Conservation (phyloP, 2,329 filamentous ascomycete genomes). For the Ophiostoma perfectum region DNA sequence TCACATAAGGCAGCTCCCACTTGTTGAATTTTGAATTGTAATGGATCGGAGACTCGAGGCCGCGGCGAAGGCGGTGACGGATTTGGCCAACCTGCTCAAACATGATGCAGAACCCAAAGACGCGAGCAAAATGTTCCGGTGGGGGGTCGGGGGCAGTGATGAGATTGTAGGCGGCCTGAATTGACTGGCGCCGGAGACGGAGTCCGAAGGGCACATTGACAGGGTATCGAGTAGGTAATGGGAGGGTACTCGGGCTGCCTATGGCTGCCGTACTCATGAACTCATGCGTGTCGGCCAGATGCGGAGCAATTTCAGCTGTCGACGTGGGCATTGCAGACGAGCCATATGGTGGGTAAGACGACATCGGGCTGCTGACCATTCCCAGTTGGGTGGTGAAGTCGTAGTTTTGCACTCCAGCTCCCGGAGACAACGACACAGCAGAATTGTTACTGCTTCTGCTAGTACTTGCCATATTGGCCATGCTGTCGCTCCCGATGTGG, state of each 20-base stretch:
- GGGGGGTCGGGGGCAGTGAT: constrained; percentile 47
- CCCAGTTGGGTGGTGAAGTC: neutral
- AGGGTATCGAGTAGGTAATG: constrained; percentile 48
- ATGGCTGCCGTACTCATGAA: constrained; percentile 26
- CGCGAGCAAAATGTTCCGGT: constrained; percentile 44
- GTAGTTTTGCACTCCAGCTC: constrained; percentile 16
- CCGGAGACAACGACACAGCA: constrained; percentile 17
- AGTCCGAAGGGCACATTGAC: constrained; percentile 56
- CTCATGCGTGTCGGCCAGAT: constrained; percentile 14
- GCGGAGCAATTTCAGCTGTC: constrained; percentile 9
- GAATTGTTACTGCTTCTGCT: constrained; percentile 17
- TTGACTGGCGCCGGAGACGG: constrained; percentile 59
- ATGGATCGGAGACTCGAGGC: constrained; percentile 51
- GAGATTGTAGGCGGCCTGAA: constrained; percentile 59
- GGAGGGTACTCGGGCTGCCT: constrained; percentile 35
- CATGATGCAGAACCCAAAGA: constrained; percentile 65
- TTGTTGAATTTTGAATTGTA: neutral
- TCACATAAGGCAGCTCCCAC: constrained; percentile 44
- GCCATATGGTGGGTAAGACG: neutral
- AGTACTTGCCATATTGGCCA: neutral
- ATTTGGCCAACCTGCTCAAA: constrained; percentile 51
- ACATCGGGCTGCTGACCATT: neutral
- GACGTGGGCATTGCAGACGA: constrained; percentile 11
- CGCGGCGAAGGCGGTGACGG: constrained; percentile 36
- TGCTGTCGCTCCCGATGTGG: constrained; percentile 3